A percentile compares a stretch with the other conserved stretches of the same genome.
phyloP scores from a whole-genome alignment of 805 yeast species.

The Metschnikowia shivogae region DNA sequence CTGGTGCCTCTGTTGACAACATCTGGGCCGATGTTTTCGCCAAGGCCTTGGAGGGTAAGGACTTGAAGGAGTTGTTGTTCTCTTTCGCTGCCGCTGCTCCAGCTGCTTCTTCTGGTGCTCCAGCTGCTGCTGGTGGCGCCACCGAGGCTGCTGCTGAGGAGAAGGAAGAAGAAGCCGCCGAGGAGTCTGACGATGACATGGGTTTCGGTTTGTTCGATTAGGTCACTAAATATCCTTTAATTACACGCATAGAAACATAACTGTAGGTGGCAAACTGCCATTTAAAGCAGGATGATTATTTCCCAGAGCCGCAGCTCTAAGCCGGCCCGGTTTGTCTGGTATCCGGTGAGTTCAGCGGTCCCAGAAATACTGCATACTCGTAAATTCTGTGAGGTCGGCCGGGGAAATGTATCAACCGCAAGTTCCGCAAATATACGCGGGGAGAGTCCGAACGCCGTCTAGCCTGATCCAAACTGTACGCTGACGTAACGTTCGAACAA shows the following conservation, averaged over 20 bases:
- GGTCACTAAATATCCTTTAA: slow-evolving; percentile 10
- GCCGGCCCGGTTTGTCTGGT: too few species aligned
- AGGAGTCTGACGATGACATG: slow-evolving; percentile 25
- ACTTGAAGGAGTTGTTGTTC: slow-evolving; percentile 73
- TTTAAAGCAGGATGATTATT: too few species aligned
- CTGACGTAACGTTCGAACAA: too few species aligned
- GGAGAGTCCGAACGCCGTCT: too few species aligned
- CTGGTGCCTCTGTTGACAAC: slow-evolving; percentile 74
- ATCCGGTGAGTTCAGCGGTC: too few species aligned
- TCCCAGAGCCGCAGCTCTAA: too few species aligned
- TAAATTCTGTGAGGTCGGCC: too few species aligned
- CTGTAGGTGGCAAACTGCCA: background rate
- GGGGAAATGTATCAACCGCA: too few species aligned
- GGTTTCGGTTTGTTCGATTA: slow-evolving; percentile 32
- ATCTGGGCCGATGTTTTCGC: slow-evolving; percentile 88
- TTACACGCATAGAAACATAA: slow-evolving; percentile 11
- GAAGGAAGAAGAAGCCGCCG: slow-evolving; percentile 21
- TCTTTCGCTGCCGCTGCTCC: slow-evolving; percentile 48
- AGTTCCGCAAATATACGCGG: too few species aligned
- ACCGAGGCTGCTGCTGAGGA: slow-evolving; percentile 46
- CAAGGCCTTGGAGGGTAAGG: slow-evolving; percentile 80
- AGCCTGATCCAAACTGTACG: too few species aligned
- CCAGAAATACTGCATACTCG: too few species aligned
- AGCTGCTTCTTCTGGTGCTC: slow-evolving; percentile 34
- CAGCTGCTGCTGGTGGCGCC: slow-evolving; percentile 34